phyloP scores from a whole-genome alignment of 1,284 basidiomycete genomes.

The Pseudozyma tsukubaensis region DNA sequence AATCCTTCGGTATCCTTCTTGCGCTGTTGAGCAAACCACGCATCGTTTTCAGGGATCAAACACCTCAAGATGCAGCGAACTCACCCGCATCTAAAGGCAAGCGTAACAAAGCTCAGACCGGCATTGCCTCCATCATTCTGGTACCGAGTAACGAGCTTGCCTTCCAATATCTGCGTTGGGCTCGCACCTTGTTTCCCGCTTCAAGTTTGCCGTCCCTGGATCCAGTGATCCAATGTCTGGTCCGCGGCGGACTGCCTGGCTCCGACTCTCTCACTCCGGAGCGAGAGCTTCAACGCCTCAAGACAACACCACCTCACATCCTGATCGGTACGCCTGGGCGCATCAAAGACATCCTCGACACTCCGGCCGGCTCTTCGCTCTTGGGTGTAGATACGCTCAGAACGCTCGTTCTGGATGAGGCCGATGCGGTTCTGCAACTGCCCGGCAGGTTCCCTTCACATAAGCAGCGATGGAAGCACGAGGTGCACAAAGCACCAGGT shows the following conservation, averaged over 20 bases:
- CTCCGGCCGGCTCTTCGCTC: conserved; percentile 44
- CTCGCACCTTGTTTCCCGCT: conserved; percentile 49
- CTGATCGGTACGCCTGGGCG: conserved; percentile 64
- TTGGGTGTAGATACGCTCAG: conserved; percentile 58
- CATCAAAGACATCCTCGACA: conserved; percentile 55
- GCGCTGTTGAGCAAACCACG: conserved; percentile 64
- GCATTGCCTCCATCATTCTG: conserved; percentile 58
- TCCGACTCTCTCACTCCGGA: conserved; percentile 23
- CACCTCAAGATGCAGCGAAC: conserved; percentile 1
- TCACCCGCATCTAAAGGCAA: conserved; percentile 8
- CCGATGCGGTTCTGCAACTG: conserved; percentile 63
- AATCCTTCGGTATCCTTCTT: conserved; percentile 63
- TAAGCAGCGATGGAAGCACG: conserved; percentile 62
- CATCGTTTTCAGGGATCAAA: conserved; percentile 49
- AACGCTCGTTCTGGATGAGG: conserved; percentile 65
- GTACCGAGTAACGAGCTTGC: conserved; percentile 67
- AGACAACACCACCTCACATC: conserved; percentile 57
- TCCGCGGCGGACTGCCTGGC: conserved; percentile 46
- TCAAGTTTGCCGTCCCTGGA: conserved; percentile 42
- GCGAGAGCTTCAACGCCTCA: conserved; percentile 50
- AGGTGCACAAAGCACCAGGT: conserved; percentile 60
- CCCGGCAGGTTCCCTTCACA: conserved; percentile 63
- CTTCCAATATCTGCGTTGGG: conserved; percentile 62
- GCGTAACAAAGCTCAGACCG: conserved; percentile 39
- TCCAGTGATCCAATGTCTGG: conserved; percentile 57